A percentile compares a stretch with the other conserved stretches of the same genome.
Evolutionary conservation across 2,329 filamentous ascomycete genomes (phyloP).

Genomic region (Xylariaceae sp.): DNA sequence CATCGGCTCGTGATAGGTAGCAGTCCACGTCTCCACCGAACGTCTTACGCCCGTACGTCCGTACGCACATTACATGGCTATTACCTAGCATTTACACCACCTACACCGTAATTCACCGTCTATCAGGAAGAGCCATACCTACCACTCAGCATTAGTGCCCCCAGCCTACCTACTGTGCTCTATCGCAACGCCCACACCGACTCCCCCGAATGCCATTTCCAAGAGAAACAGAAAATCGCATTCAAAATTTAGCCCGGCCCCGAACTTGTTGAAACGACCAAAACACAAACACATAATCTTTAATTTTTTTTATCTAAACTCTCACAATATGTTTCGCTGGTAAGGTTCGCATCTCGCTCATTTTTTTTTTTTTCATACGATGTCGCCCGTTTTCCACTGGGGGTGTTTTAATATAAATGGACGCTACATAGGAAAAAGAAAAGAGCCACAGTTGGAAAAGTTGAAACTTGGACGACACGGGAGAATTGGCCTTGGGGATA

Average conservation of each 20-base stretch:
- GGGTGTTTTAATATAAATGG: no score
- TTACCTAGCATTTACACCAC: neutral
- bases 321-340: constrained; percentile 30
- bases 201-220: no score
- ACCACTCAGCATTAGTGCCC: no score
- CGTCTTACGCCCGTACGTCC: constrained; percentile 1
- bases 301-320: neutral
- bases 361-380: neutral
- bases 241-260: no score
- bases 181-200: no score
- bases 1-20: constrained; percentile 9
- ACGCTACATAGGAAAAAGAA: no score
- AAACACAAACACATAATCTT: neutral
- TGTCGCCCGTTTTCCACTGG: no score
- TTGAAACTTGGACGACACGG: neutral
- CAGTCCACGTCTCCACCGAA: constrained; percentile 14
- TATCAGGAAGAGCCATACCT: no score
- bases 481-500: neutral
- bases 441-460: no score
- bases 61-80: neutral
- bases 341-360: constrained; percentile 18
- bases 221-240: no score
- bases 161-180: no score
- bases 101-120: neutral
- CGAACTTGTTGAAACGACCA: neutral